Conservation (phyloP, 768 basidiomycete species). For the Galerina marginata region DNA sequence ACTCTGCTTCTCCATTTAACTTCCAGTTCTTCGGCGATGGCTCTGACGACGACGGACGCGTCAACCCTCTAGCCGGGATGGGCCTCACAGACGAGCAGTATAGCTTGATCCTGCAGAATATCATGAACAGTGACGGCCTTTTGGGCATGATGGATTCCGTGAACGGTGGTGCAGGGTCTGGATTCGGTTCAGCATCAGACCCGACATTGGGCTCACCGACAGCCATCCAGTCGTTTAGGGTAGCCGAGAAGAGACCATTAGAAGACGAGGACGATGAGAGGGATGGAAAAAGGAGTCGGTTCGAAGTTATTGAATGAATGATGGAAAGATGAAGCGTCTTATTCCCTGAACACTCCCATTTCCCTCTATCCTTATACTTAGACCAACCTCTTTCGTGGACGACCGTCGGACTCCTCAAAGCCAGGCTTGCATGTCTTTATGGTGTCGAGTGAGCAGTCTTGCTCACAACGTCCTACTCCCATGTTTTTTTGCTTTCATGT, state of each 20-base stretch:
- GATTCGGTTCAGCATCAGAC: constrained; percentile 7
- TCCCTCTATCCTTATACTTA: neutral
- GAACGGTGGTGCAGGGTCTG: constrained; percentile 12
- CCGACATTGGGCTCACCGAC: too few relatives aligned
- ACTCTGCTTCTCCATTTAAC: constrained; percentile 26
- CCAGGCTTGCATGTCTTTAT: too few relatives aligned
- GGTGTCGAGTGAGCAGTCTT: too few relatives aligned
- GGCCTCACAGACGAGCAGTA: constrained; percentile 92
- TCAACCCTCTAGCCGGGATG: constrained; percentile 88
- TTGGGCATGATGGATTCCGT: constrained; percentile 39
- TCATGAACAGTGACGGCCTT: constrained; percentile 70
- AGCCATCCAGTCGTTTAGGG: neutral
- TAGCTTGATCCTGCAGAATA: constrained; percentile 72
- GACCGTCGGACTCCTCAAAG: neutral
- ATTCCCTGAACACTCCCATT: neutral
- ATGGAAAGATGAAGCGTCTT: neutral
- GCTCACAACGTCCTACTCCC: too few relatives aligned
- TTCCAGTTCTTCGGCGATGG: constrained; percentile 30
- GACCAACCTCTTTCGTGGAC: neutral
- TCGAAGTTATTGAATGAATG: constrained; percentile 61
- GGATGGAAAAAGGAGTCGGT: constrained; percentile 61
- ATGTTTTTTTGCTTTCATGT: too few relatives aligned
- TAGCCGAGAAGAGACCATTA: constrained; percentile 28
- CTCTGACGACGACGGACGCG: constrained; percentile 60
- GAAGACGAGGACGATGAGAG: constrained; percentile 40